These are phyloP conservation scores for Closterium sp. DNA, from an alignment of 139 green algal genomes.

Conservation along the genomic window DNA sequence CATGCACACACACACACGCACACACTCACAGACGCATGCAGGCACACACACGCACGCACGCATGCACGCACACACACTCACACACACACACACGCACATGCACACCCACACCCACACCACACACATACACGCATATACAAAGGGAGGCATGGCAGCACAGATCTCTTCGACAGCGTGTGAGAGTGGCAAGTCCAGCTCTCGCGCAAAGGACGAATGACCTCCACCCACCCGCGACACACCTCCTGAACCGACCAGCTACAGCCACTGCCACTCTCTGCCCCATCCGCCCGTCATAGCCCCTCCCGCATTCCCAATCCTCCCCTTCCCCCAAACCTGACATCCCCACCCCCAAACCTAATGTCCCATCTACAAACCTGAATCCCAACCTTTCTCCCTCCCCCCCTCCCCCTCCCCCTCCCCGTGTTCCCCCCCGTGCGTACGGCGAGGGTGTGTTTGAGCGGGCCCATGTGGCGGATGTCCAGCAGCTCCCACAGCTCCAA, in stretches of 20 bases:
- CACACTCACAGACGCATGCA: background rate
- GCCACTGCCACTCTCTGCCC: background rate
- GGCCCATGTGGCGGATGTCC: background rate
- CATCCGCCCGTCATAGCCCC: background rate
- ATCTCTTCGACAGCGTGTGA: background rate
- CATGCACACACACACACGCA: background rate
- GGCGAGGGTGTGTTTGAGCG: background rate
- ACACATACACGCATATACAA: background rate
- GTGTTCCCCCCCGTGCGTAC: background rate
- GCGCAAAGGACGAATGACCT: background rate
- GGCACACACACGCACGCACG: background rate
- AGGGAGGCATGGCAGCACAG: background rate
- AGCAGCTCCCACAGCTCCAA: background rate
- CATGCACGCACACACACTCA: background rate
- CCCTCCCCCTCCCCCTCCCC: background rate
- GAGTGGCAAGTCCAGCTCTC: background rate
- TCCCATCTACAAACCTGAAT: background rate
- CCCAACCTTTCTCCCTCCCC: background rate
- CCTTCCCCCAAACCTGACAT: background rate
- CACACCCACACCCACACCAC: background rate
- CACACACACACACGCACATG: background rate
- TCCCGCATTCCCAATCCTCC: background rate
- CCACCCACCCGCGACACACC: background rate
- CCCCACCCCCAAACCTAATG: background rate
- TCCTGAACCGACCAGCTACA: background rate